A percentile compares a stretch with the other conserved stretches of the same genome.
Conservation (phyloP, 2,329 filamentous ascomycete species). For the Ascochyta lentis region DNA sequence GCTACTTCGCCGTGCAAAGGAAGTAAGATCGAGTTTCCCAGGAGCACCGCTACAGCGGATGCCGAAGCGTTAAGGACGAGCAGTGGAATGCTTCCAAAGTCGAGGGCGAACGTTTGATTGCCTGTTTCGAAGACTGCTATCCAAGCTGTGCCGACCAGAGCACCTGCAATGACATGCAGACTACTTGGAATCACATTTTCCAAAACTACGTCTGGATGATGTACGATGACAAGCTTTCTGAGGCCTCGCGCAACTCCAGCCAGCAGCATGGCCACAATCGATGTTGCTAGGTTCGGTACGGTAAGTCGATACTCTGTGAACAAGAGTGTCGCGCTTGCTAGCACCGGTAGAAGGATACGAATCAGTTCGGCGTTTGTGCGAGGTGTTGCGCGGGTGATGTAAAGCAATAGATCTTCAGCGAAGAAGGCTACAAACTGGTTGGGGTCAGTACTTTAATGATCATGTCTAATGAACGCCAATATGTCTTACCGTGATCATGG, state of each 20-base stretch:
- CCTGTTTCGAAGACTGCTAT: conserved; percentile 2
- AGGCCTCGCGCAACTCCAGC: conserved; percentile 27
- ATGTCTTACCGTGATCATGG: conserved; percentile 38
- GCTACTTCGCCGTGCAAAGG: conserved; percentile 8
- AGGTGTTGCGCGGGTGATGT: conserved; percentile 10
- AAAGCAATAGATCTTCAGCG: conserved; percentile 21
- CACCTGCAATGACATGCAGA: conserved; percentile 8
- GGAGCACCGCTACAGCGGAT: conserved; percentile 22
- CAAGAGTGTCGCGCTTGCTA: conserved; percentile 28
- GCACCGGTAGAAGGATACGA: conserved; percentile 20
- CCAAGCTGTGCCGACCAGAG: conserved; percentile 16
- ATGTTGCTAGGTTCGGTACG: conserved; percentile 27
- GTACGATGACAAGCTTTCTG: conserved; percentile 12
- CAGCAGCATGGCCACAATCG: conserved; percentile 32
- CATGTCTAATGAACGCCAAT: background rate
- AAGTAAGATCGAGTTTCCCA: conserved; percentile 27
- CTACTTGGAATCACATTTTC: background rate
- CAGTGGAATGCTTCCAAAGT: conserved; percentile 15
- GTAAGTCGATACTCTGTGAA: conserved; percentile 38
- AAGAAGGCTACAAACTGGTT: conserved; percentile 27
- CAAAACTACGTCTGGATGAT: conserved; percentile 11
- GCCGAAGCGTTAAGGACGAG: conserved; percentile 21
- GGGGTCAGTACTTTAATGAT: background rate
- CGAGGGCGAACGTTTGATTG: conserved; percentile 14
- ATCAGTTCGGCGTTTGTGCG: conserved; percentile 20